These are phyloP conservation scores for Umbelopsis sp. DNA, from an alignment of 192 early-diverging fungal genomes.

Conservation along the genomic window DNA sequence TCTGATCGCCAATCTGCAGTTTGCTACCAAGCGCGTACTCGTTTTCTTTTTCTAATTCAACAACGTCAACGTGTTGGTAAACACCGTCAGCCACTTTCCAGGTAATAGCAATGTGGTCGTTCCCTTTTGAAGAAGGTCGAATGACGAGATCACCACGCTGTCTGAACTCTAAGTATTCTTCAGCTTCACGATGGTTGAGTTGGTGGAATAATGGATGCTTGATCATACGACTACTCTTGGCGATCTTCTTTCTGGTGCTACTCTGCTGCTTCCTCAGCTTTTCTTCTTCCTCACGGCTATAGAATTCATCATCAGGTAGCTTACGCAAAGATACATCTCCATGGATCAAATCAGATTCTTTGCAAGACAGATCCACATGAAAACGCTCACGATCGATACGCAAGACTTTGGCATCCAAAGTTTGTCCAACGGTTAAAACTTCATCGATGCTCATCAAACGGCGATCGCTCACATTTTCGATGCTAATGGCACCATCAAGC, in stretches of 20 bases:
- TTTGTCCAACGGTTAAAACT: slow-evolving; percentile 66
- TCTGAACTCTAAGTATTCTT: slow-evolving; percentile 66
- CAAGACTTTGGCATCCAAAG: slow-evolving; percentile 75
- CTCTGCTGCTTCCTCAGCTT: slow-evolving; percentile 33
- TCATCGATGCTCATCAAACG: slow-evolving; percentile 59
- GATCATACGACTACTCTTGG: slow-evolving; percentile 60
- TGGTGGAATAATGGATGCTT: slow-evolving; percentile 86
- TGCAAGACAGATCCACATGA: slow-evolving; percentile 74
- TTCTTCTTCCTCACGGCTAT: slow-evolving; percentile 57
- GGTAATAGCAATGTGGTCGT: slow-evolving; percentile 87
- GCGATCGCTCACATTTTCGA: slow-evolving; percentile 59
- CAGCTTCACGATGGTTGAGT: slow-evolving; percentile 71
- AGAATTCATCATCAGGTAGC: slow-evolving; percentile 57
- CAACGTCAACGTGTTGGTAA: slow-evolving; percentile 86
- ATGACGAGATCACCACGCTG: slow-evolving; percentile 81
- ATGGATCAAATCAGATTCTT: slow-evolving; percentile 57
- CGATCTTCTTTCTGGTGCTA: slow-evolving; percentile 29
- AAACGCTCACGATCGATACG: slow-evolving; percentile 78
- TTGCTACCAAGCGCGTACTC: slow-evolving; percentile 70
- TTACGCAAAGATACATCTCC: slow-evolving; percentile 46
- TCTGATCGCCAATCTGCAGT: slow-evolving; percentile 66
- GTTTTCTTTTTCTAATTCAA: slow-evolving; percentile 70
- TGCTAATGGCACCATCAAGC: slow-evolving; percentile 82
- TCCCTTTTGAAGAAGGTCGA: slow-evolving; percentile 87
- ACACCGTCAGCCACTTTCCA: slow-evolving; percentile 89